phyloP scores from a whole-genome alignment of 129 eudicot species.

The Mikania micrantha region DNA sequence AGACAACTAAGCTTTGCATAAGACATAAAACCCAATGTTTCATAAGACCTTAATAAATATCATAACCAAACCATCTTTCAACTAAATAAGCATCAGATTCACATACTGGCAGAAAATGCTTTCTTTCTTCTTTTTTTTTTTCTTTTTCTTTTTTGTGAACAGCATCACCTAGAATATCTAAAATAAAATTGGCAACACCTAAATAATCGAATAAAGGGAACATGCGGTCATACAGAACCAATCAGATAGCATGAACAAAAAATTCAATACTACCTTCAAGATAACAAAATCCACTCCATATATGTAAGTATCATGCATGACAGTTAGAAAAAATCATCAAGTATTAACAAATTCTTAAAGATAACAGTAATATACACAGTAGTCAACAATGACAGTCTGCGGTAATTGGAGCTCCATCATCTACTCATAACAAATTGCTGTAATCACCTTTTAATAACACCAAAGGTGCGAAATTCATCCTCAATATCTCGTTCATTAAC shows the following conservation, averaged over 20 bases:
- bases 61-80: not conserved
- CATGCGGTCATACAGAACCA: not conserved
- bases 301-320: not conserved
- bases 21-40: not conserved
- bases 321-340: not conserved
- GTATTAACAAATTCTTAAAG: not conserved
- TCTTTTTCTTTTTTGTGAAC: too few species aligned
- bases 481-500: constrained; percentile 77
- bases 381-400: not conserved
- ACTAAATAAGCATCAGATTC: not conserved
- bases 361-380: not conserved
- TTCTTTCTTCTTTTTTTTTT: too few species aligned
- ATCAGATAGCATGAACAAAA: not conserved
- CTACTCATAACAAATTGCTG: not conserved
- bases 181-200: too few species aligned
- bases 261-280: not conserved
- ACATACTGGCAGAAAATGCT: not conserved
- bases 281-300: not conserved
- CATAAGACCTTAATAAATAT: not conserved
- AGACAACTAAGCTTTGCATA: not conserved
- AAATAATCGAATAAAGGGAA: too few species aligned
- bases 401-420: not conserved
- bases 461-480: constrained; percentile 74
- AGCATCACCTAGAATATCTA: too few species aligned
- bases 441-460: constrained; percentile 62